A percentile compares a stretch with the other conserved stretches of the same genome.
phyloP scores from a whole-genome alignment of 805 yeast genomes.

The Yarrowia alimentaria region DNA sequence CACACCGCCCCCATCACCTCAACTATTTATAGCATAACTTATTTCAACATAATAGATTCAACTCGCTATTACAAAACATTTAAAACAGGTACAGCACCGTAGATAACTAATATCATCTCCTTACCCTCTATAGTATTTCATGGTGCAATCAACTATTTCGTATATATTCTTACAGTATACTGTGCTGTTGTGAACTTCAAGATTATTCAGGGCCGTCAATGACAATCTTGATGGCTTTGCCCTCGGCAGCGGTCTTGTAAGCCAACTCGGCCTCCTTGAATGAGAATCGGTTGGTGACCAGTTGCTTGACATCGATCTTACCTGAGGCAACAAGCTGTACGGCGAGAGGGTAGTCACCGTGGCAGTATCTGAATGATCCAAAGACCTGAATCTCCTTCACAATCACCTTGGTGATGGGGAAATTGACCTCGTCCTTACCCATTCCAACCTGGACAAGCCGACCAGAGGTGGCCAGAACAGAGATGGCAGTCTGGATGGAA shows the following conservation, averaged over 20 bases:
- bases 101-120: no score
- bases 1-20: conserved; percentile 5
- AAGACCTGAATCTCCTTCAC: conserved; percentile 65
- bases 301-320: conserved; percentile 60
- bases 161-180: no score
- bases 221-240: conserved; percentile 72
- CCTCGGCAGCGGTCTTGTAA: conserved; percentile 64
- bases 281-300: conserved; percentile 71
- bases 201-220: conserved; percentile 80
- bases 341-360: conserved; percentile 72
- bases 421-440: conserved; percentile 64
- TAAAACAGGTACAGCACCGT: neutral
- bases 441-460: conserved; percentile 81
- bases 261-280: conserved; percentile 76
- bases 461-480: conserved; percentile 64
- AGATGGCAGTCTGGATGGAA: conserved; percentile 68
- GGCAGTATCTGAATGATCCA: conserved; percentile 79
- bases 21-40: conserved; percentile 28
- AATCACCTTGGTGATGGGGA: conserved; percentile 70
- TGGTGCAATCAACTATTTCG: no score
- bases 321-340: conserved; percentile 65
- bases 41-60: conserved; percentile 28
- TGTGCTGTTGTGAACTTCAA: no score
- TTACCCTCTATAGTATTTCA: no score
- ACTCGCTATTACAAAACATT: conserved; percentile 17